Evolutionary conservation across 1,139 yeast genomes (phyloP).

Genomic region (Barnettozyma hawaiiensis): DNA sequence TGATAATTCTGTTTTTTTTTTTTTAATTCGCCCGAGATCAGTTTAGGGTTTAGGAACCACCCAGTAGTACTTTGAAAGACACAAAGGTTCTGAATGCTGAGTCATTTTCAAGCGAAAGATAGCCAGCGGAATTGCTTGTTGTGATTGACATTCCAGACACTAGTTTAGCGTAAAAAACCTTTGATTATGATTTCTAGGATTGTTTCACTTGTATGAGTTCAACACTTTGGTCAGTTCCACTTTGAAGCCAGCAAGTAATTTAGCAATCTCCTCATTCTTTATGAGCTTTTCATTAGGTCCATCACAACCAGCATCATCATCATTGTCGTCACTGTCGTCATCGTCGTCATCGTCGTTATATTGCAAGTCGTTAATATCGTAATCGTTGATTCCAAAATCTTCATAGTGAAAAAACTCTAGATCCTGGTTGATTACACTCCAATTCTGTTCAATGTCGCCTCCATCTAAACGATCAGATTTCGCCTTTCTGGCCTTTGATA

Average conservation of each 20-base stretch:
- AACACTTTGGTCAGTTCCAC: slow-evolving; percentile 4
- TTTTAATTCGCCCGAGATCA: not conserved
- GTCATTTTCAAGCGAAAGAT: too few species aligned
- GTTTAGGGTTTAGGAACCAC: too few species aligned
- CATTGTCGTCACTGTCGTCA: slow-evolving; percentile 45
- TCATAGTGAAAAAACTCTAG: slow-evolving; percentile 40
- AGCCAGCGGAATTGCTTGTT: too few species aligned
- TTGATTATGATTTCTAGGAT: not conserved
- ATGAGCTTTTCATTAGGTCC: slow-evolving; percentile 15
- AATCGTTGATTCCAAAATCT: slow-evolving; percentile 55
- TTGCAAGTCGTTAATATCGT: slow-evolving; percentile 50
- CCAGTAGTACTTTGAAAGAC: too few species aligned
- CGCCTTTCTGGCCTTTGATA: slow-evolving; percentile 26
- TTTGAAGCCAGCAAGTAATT: slow-evolving; percentile 14
- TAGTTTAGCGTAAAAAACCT: too few species aligned
- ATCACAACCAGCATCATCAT: slow-evolving; percentile 22
- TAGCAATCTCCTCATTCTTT: slow-evolving; percentile 12
- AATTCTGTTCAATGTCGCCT: slow-evolving; percentile 35
- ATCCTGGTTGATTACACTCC: slow-evolving; percentile 42
- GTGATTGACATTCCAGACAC: too few species aligned
- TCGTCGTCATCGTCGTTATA: slow-evolving; percentile 45
- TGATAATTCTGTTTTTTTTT: not conserved
- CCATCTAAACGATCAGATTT: slow-evolving; percentile 20
- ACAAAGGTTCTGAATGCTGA: too few species aligned
- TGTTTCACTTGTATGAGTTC: slow-evolving; percentile 1